Conservation (phyloP, 2,329 filamentous ascomycete genomes). For the Penicillium sp. region DNA sequence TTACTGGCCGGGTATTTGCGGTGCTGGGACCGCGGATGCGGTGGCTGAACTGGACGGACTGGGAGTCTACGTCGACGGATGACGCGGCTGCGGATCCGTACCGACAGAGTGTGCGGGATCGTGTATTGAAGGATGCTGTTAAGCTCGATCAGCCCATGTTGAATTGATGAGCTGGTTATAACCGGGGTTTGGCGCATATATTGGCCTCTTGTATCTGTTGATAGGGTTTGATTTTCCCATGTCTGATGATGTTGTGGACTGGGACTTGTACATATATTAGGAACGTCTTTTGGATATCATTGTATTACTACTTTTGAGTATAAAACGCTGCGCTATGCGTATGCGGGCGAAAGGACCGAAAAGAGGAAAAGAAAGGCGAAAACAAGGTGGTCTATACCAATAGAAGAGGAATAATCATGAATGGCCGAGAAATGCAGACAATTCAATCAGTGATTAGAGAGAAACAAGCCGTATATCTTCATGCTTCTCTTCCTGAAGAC, state of each 20-base stretch:
- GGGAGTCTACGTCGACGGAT: constrained; percentile 22
- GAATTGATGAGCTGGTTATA: constrained; percentile 9
- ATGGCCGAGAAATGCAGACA: constrained; percentile 6
- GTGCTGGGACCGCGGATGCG: constrained; percentile 63
- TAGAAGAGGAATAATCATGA: neutral
- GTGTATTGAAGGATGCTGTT: constrained; percentile 39
- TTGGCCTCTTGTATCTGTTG: constrained; percentile 4
- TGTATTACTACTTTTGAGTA: constrained; percentile 19
- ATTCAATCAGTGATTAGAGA: constrained; percentile 7
- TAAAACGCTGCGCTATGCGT: neutral
- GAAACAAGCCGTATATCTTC: constrained; percentile 52
- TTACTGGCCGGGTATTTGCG: constrained; percentile 71
- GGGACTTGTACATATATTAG: constrained; percentile 13
- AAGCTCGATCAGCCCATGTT: constrained; percentile 33
- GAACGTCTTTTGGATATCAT: constrained; percentile 7
- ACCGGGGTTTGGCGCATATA: neutral
- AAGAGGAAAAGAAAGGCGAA: neutral
- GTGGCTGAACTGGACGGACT: constrained; percentile 37
- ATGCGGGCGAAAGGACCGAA: neutral
- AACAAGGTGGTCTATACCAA: neutral
- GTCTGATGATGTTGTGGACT: neutral
- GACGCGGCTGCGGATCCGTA: constrained; percentile 30
- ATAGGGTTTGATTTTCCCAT: constrained; percentile 1
- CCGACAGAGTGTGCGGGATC: constrained; percentile 34
- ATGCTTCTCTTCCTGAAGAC: constrained; percentile 46